Conservation (phyloP, 2,329 filamentous ascomycete species). For the Penicillium sp. region DNA sequence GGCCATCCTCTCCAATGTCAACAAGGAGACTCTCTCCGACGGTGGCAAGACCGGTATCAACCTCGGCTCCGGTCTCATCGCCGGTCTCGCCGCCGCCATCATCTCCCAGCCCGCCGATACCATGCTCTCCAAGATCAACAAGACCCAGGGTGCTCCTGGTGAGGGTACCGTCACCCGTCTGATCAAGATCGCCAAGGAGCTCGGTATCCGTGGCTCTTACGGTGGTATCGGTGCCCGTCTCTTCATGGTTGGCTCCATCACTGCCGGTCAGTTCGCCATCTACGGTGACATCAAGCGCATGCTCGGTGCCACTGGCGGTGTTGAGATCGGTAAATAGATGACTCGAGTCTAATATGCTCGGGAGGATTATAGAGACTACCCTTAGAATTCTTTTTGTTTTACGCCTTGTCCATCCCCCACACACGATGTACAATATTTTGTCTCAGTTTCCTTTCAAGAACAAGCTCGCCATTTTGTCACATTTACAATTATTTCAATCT, state of each 20-base stretch:
- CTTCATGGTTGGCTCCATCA: slow-evolving; percentile 63
- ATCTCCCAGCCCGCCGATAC: slow-evolving; percentile 89
- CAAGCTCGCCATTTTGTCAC: slow-evolving; percentile 21
- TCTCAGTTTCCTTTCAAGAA: slow-evolving; percentile 24
- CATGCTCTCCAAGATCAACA: slow-evolving; percentile 96
- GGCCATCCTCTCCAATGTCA: slow-evolving; percentile 63
- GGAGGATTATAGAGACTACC: slow-evolving; percentile 28
- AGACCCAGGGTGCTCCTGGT: slow-evolving; percentile 82
- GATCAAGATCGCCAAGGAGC: slow-evolving; percentile 84
- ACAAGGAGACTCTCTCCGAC: slow-evolving; percentile 68
- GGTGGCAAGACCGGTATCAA: slow-evolving; percentile 75
- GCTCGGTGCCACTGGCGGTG: slow-evolving; percentile 70
- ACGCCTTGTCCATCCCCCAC: slow-evolving; percentile 25
- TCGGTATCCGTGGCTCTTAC: slow-evolving; percentile 75
- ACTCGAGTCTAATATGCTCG: slow-evolving; percentile 16
- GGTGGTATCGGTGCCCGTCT: slow-evolving; percentile 69
- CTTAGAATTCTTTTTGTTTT: slow-evolving; percentile 23
- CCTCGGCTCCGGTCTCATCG: slow-evolving; percentile 79
- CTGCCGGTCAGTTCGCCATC: slow-evolving; percentile 82
- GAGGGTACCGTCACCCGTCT: slow-evolving; percentile 77
- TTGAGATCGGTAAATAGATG: slow-evolving; percentile 61
- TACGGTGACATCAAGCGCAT: slow-evolving; percentile 73
- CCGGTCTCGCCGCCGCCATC: slow-evolving; percentile 81
- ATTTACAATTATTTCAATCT: neutral
- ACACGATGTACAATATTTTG: slow-evolving; percentile 29